Conservation (phyloP, 352 stramenopile species). For the Peronospora belbahrii region DNA sequence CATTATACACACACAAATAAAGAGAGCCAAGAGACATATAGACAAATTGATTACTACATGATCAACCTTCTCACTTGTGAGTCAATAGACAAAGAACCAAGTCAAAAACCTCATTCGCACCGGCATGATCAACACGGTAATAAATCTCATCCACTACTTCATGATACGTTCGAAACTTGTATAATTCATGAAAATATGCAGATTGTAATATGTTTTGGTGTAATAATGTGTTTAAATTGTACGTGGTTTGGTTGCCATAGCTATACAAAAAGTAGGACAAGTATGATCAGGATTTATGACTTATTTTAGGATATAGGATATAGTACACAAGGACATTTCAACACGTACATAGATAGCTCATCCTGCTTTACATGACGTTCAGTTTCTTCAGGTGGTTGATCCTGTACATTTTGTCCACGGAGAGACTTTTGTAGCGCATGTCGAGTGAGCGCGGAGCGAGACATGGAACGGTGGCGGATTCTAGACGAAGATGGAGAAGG, state of each 20-base stretch:
- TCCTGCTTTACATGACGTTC: slow-evolving; percentile 70
- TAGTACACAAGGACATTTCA: background rate
- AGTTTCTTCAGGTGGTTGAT: slow-evolving; percentile 29
- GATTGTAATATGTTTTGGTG: slow-evolving; percentile 93
- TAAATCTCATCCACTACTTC: slow-evolving; percentile 94
- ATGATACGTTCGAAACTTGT: slow-evolving; percentile 91
- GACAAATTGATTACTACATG: too few relatives aligned
- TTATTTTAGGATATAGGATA: background rate
- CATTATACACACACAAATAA: slow-evolving; percentile 14
- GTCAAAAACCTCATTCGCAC: too few relatives aligned
- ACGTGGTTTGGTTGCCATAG: slow-evolving; percentile 86
- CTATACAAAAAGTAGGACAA: slow-evolving; percentile 17
- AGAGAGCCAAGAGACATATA: background rate
- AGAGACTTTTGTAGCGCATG: slow-evolving; percentile 57
- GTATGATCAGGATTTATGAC: too few relatives aligned
- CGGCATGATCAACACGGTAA: slow-evolving; percentile 77
- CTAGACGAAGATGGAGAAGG: too few relatives aligned
- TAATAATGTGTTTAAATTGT: slow-evolving; percentile 95
- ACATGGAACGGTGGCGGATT: too few relatives aligned
- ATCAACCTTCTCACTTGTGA: too few relatives aligned
- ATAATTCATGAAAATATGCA: slow-evolving; percentile 93
- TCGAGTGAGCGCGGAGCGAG: slow-evolving; percentile 61
- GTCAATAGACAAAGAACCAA: too few relatives aligned
- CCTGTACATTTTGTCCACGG: slow-evolving; percentile 27
- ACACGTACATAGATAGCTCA: slow-evolving; percentile 66